These are phyloP conservation scores for Sugiyamaella castrensis DNA, from an alignment of 1,139 yeast species.

Conservation along the genomic window DNA sequence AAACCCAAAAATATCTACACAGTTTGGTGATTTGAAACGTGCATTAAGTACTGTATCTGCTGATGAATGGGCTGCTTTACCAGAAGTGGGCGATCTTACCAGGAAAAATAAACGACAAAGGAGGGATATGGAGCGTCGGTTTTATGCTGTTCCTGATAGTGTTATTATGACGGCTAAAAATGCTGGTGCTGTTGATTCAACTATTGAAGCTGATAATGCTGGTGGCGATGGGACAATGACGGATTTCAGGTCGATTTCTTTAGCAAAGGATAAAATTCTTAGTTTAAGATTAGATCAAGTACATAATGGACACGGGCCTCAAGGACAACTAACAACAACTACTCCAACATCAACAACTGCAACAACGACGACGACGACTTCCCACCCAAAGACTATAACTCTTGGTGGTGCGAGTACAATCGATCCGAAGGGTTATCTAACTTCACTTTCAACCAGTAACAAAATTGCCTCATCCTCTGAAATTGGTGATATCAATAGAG, in stretches of 20 bases:
- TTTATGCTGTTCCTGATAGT: slow-evolving; percentile 81
- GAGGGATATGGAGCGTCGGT: slow-evolving; percentile 58
- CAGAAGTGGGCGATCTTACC: slow-evolving; percentile 89
- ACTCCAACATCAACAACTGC: neutral
- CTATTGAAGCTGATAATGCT: slow-evolving; percentile 35
- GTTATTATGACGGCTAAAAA: slow-evolving; percentile 43
- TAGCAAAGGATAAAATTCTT: slow-evolving; percentile 53
- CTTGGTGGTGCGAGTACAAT: slow-evolving; percentile 21
- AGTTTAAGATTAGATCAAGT: slow-evolving; percentile 47
- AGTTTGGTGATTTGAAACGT: slow-evolving; percentile 61
- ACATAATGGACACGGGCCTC: slow-evolving; percentile 16
- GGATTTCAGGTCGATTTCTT: slow-evolving; percentile 49
- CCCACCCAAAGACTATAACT: neutral
- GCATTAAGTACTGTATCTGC: slow-evolving; percentile 56
- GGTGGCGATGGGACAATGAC: slow-evolving; percentile 36
- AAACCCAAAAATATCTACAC: slow-evolving; percentile 40
- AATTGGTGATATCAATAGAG: slow-evolving; percentile 55
- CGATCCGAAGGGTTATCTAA: slow-evolving; percentile 43
- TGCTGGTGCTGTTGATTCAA: slow-evolving; percentile 36
- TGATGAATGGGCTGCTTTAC: slow-evolving; percentile 77
- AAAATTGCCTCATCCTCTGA: slow-evolving; percentile 27
- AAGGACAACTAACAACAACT: slow-evolving; percentile 17
- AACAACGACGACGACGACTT: neutral
- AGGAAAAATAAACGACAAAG: slow-evolving; percentile 71
- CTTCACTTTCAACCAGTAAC: slow-evolving; percentile 34